These are phyloP conservation scores for Millerozyma miso DNA, from an alignment of 805 yeast genomes.

Conservation along the genomic window DNA sequence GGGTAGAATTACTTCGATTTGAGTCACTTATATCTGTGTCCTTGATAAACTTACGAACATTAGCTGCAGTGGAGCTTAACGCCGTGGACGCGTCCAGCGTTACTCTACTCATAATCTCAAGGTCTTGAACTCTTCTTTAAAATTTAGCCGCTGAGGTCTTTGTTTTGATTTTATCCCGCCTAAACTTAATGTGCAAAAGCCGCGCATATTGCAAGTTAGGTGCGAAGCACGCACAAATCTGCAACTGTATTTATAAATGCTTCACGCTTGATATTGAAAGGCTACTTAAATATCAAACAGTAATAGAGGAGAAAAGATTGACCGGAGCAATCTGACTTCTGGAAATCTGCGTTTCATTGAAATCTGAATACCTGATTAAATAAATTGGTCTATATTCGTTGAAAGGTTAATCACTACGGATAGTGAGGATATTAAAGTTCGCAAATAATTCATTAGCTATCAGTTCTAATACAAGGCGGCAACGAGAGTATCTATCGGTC, in stretches of 20 bases:
- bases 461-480: too few species aligned
- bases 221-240: neutral
- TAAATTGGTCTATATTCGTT: too few species aligned
- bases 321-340: too few species aligned
- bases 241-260: neutral
- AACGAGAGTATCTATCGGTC: too few species aligned
- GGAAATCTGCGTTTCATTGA: too few species aligned
- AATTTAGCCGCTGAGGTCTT: slow-evolving; percentile 1
- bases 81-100: slow-evolving; percentile 18
- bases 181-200: neutral
- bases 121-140: neutral
- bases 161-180: slow-evolving; percentile 1
- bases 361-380: too few species aligned
- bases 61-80: slow-evolving; percentile 20
- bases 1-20: slow-evolving; percentile 11
- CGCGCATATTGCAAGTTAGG: neutral
- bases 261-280: too few species aligned
- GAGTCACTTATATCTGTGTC: slow-evolving; percentile 25
- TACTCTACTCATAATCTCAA: slow-evolving; percentile 4
- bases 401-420: too few species aligned
- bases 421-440: neutral
- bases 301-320: too few species aligned
- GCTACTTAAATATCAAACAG: too few species aligned
- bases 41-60: slow-evolving; percentile 23
- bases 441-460: neutral